A percentile compares a stretch with the other conserved stretches of the same genome.
These are phyloP conservation scores for Abrus precatorius DNA, from an alignment of 306 rosid species.

Conservation along the genomic window DNA sequence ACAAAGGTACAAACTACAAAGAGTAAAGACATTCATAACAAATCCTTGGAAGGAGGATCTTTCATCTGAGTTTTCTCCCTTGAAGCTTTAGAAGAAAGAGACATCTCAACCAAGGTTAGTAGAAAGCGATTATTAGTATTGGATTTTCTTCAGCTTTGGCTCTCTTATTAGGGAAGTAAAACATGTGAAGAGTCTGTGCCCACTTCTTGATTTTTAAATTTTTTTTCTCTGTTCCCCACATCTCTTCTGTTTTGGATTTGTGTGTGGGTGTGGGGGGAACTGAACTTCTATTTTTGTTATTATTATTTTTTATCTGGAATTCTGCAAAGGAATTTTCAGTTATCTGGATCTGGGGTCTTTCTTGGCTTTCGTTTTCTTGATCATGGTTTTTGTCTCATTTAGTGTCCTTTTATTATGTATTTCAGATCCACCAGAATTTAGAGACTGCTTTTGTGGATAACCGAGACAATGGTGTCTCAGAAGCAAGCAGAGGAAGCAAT, in stretches of 20 bases:
- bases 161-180: not conserved
- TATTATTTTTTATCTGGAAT: not conserved
- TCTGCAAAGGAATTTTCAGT: constrained; percentile 46
- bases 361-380: constrained; percentile 70
- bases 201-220: not conserved
- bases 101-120: constrained; percentile 64
- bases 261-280: constrained; percentile 24
- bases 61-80: constrained; percentile 22
- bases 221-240: constrained; percentile 39
- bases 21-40: constrained; percentile 18
- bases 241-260: constrained; percentile 51
- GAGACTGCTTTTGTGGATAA: constrained; percentile 45
- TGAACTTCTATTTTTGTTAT: constrained; percentile 23
- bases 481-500: constrained; percentile 94
- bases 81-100: constrained; percentile 64
- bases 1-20: not conserved
- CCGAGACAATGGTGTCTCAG: constrained; percentile 50
- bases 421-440: constrained; percentile 66
- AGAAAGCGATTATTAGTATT: constrained; percentile 38
- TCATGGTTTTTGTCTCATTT: constrained; percentile 59
- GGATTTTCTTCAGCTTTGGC: constrained; percentile 43
- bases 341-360: constrained; percentile 59
- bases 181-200: constrained; percentile 28
- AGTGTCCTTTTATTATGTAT: constrained; percentile 53
- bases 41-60: constrained; percentile 48